Base-by-base conservation (phyloP, 2,329 filamentous ascomycete species). In the Fusarium anthophilum region DNA sequence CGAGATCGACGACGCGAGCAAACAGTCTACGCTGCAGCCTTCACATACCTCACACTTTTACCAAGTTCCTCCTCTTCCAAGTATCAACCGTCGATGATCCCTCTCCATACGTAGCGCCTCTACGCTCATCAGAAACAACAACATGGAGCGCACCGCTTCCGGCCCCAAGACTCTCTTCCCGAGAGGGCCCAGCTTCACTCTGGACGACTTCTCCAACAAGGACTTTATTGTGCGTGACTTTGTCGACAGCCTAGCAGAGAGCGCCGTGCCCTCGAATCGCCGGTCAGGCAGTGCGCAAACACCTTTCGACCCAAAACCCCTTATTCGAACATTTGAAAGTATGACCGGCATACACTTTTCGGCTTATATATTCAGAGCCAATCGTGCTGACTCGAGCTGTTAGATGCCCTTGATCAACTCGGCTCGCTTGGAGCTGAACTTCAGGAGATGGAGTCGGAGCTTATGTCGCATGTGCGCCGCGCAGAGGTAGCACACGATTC, bases 141-240 rank as follows among this genome's bases (percentile, higher is more conserved):
- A 75, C 78, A 85, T 85, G 84, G 84, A 85, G 76, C 82, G 84
- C 76, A 80, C 84, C 74, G 82, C 80, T 77, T 82, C 81, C 70
- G 87, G 86, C 69, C 87, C 90, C 77, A 89, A 91, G 84, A 87
- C 91, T 75, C 88, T 95, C 80, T 96, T 94, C 81, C 92, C 93
- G 65, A 91, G 91, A 82, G 93, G 92, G 44, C 94, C 94, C 69
- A 92, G 89, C 82, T 98, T 98, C 85, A 94, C 91, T 15, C 88
- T 98, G 70, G 94, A 98, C 50, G 95, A 95, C 84, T 94, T 95
- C 83, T 94, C 94, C 65, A 93, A 88, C 81, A 93, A 93, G 79
- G 96, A 98, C 84, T 99, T 98, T 80, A 98, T 98, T 73, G 96
- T 98, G 75, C 95, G 97, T 80, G 96, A 99, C 85, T 99, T 99